Conservation (phyloP, 495 filamentous ascomycete species). For the Daldinia loculata region DNA sequence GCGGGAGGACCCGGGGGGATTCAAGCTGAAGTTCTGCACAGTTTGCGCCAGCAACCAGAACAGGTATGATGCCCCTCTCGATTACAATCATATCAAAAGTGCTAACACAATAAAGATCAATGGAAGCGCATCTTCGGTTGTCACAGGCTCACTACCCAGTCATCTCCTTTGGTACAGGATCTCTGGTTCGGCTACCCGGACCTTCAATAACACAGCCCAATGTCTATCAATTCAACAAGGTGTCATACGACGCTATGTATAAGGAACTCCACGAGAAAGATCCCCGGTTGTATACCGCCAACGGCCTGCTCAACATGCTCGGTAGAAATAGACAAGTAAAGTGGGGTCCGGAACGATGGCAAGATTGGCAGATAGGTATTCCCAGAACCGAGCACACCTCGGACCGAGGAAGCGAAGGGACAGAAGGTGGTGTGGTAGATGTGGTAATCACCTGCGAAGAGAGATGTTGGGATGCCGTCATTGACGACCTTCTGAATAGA, state of each 20-base stretch:
- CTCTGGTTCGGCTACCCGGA: constrained; percentile 91
- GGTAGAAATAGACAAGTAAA: constrained; percentile 91
- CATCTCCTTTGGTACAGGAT: constrained; percentile 97
- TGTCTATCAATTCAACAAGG: constrained; percentile 95
- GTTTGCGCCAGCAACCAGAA: constrained; percentile 98
- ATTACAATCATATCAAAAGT: neutral
- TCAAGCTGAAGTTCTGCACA: constrained; percentile 95
- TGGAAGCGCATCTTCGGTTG: constrained; percentile 96
- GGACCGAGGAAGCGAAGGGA: constrained; percentile 78
- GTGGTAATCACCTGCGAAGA: constrained; percentile 98
- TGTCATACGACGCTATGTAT: constrained; percentile 92
- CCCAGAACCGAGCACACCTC: constrained; percentile 71
- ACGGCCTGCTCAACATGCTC: constrained; percentile 95
- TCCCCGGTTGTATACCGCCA: constrained; percentile 84
- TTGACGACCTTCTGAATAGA: constrained; percentile 89
- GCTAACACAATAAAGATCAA: constrained; percentile 66
- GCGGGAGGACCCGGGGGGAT: constrained; percentile 56
- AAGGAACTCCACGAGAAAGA: constrained; percentile 86
- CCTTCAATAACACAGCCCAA: constrained; percentile 92
- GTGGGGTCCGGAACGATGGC: constrained; percentile 95
- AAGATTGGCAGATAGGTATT: constrained; percentile 92
- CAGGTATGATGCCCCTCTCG: constrained; percentile 62
- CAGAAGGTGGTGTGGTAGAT: constrained; percentile 91
- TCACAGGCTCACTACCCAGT: constrained; percentile 88
- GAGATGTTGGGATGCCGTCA: constrained; percentile 96